These are phyloP conservation scores for Aspergillus aculeatinus DNA, from an alignment of 2,329 filamentous ascomycete species.

Conservation along the genomic window DNA sequence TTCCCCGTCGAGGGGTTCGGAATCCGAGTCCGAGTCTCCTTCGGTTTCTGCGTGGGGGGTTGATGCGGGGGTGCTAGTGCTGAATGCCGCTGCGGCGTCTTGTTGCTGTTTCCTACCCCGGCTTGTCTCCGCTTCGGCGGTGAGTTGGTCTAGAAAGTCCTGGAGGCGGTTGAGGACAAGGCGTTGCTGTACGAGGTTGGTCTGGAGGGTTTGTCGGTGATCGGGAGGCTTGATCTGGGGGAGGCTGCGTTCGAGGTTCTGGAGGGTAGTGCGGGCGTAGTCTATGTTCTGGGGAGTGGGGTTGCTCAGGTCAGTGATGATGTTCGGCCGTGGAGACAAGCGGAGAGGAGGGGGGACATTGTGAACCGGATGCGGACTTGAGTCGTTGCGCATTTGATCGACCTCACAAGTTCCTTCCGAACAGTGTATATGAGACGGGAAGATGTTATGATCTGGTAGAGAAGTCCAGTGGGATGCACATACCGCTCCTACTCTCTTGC, in stretches of 20 bases:
- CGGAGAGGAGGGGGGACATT: not conserved
- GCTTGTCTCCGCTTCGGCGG: constrained; percentile 23
- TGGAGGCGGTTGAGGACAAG: constrained; percentile 35
- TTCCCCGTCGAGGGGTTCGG: constrained; percentile 9
- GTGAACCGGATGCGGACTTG: not conserved
- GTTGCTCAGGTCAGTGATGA: not conserved
- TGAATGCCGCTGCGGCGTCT: constrained; percentile 4
- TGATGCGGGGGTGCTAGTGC: constrained; percentile 10
- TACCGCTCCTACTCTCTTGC: constrained; percentile 44
- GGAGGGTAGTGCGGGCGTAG: constrained; percentile 44
- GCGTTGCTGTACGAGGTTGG: constrained; percentile 41
- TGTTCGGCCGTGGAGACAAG: not conserved
- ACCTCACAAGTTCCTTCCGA: not conserved
- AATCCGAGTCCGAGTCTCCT: constrained; percentile 24
- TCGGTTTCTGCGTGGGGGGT: constrained; percentile 21
- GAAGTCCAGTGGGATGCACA: constrained; percentile 5
- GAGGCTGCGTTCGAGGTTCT: constrained; percentile 42
- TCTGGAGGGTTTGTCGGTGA: constrained; percentile 40
- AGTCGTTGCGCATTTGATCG: not conserved
- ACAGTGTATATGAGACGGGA: too few relatives aligned
- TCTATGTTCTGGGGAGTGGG: constrained; percentile 41
- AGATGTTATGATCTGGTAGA: too few relatives aligned
- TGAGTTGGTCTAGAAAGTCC: constrained; percentile 34
- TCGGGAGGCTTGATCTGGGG: constrained; percentile 41
- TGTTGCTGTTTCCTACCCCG: not conserved